phyloP scores from a whole-genome alignment of 1,139 yeast species.

The Cylindricascospora bacillispora region DNA sequence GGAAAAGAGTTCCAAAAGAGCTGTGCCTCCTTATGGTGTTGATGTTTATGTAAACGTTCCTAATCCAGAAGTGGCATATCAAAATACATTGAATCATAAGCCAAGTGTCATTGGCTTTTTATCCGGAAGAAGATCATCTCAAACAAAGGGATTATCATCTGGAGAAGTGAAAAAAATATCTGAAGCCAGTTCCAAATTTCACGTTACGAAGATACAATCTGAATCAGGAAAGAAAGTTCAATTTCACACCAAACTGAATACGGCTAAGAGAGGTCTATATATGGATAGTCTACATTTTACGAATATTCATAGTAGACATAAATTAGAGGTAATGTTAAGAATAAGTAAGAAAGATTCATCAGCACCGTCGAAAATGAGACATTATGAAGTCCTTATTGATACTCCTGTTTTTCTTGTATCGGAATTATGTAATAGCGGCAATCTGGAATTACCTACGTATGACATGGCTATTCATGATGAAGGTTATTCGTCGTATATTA shows the following conservation, averaged over 20 bases:
- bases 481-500: background rate
- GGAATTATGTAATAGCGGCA: constrained; percentile 56
- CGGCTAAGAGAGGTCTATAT: constrained; percentile 32
- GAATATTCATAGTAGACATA: constrained; percentile 59
- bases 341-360: constrained; percentile 53
- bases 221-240: constrained; percentile 18
- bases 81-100: constrained; percentile 6
- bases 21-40: constrained; percentile 26
- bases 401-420: constrained; percentile 71
- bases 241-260: constrained; percentile 17
- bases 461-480: constrained; percentile 27
- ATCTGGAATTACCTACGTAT: constrained; percentile 62
- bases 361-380: constrained; percentile 51
- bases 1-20: constrained; percentile 16
- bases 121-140: constrained; percentile 12
- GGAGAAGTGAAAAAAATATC: background rate
- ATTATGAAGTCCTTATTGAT: constrained; percentile 82
- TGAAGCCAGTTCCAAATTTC: constrained; percentile 8
- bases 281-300: constrained; percentile 61
- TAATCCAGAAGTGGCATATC: constrained; percentile 7
- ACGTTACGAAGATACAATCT: constrained; percentile 13
- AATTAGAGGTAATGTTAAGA: constrained; percentile 67
- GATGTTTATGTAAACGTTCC: constrained; percentile 16
- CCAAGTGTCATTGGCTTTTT: constrained; percentile 21
- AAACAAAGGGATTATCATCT: constrained; percentile 1